phyloP scores from a whole-genome alignment of 345 rosid genomes.

The Eucalyptus tenuipes region DNA sequence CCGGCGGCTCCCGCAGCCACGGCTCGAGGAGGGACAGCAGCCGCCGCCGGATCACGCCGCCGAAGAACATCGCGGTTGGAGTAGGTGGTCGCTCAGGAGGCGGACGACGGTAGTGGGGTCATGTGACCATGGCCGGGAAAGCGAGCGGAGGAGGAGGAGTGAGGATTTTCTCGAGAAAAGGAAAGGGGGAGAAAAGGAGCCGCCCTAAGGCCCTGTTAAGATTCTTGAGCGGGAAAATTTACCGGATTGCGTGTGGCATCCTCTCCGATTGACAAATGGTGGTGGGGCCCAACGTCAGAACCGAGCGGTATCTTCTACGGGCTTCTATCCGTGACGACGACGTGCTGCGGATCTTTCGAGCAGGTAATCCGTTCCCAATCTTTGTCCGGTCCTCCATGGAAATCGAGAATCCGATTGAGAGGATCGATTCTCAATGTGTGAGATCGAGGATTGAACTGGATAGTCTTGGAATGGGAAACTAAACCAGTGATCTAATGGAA shows the following conservation, averaged over 20 bases:
- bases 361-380: no score
- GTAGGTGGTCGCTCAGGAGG: background rate
- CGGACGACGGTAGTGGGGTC: background rate
- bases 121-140: background rate
- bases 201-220: no score
- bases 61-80: constrained; percentile 19
- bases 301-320: background rate
- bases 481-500: no score
- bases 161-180: background rate
- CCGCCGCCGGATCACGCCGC: constrained; percentile 28
- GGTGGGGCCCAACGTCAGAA: background rate
- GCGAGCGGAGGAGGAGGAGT: background rate
- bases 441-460: no score
- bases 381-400: no score
- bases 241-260: background rate
- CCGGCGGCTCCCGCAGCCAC: constrained; percentile 61
- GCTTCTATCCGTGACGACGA: background rate
- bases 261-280: background rate
- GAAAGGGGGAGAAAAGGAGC: background rate
- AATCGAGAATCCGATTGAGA: no score
- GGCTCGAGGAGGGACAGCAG: constrained; percentile 49
- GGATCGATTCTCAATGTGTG: no score
- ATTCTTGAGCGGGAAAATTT: constrained; percentile 5
- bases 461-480: no score
- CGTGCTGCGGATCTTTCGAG: background rate